Conservation (phyloP, 208 protist species). For the Trichomonas tenax region DNA sequence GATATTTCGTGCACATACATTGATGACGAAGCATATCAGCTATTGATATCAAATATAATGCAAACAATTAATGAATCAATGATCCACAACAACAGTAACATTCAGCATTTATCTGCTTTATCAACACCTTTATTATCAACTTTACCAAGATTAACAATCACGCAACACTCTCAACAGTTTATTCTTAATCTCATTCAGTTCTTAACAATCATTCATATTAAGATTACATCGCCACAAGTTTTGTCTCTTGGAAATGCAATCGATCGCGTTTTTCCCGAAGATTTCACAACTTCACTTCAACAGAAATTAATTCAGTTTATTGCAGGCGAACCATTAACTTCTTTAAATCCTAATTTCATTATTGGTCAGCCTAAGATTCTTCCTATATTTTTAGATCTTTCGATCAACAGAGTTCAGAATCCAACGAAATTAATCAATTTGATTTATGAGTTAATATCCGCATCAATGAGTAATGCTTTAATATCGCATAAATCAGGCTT, state of each 20-base stretch:
- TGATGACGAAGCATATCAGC: no score
- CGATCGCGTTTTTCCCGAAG: not conserved
- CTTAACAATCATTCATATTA: not conserved
- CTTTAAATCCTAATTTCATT: not conserved
- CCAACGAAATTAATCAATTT: not conserved
- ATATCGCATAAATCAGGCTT: not conserved
- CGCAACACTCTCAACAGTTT: not conserved
- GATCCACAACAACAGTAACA: no score
- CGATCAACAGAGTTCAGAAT: not conserved
- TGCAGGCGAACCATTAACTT: not conserved
- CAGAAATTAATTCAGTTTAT: not conserved
- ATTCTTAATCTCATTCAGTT: not conserved
- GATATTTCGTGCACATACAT: no score
- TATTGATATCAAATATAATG: no score
- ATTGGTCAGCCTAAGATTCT: not conserved
- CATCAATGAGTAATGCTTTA: not conserved
- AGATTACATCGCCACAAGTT: not conserved
- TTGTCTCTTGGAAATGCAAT: not conserved
- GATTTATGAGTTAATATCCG: not conserved
- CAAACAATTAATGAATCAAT: no score
- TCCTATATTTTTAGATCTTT: not conserved
- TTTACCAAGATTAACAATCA: not conserved
- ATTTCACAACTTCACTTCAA: not conserved
- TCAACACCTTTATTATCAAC: not conserved
- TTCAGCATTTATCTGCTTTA: no score